These are phyloP conservation scores for Theobroma cacao DNA, from an alignment of 345 rosid species.

Conservation along the genomic window DNA sequence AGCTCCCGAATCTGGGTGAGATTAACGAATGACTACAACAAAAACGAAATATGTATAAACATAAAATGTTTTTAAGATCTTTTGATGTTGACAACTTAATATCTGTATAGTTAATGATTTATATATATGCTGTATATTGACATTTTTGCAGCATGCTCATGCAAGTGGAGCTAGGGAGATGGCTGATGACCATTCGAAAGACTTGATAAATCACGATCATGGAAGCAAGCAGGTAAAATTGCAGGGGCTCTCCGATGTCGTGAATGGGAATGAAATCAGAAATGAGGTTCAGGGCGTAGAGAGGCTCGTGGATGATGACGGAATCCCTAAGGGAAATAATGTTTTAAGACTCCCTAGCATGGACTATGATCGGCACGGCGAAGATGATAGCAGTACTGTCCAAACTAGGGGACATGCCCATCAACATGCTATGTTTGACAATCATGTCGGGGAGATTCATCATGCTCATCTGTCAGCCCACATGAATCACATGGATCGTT, in stretches of 20 bases:
- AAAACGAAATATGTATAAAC: neutral
- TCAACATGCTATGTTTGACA: neutral
- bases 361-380: neutral
- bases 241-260: neutral
- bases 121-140: neutral
- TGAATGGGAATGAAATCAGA: neutral
- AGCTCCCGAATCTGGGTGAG: neutral
- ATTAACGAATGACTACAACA: neutral
- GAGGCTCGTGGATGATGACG: neutral
- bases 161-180: constrained; percentile 8
- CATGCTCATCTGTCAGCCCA: constrained; percentile 4
- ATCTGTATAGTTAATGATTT: neutral
- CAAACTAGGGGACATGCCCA: neutral
- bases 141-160: neutral
- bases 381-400: neutral
- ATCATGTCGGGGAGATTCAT: neutral
- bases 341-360: constrained; percentile 17
- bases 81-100: neutral
- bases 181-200: neutral
- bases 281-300: neutral
- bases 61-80: neutral
- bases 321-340: neutral
- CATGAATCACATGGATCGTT: constrained; percentile 27
- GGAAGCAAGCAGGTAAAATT: neutral
- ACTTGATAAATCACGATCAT: neutral